These are phyloP conservation scores for Penicillium samsonianum DNA, from an alignment of 495 filamentous ascomycete species.

Conservation along the genomic window DNA sequence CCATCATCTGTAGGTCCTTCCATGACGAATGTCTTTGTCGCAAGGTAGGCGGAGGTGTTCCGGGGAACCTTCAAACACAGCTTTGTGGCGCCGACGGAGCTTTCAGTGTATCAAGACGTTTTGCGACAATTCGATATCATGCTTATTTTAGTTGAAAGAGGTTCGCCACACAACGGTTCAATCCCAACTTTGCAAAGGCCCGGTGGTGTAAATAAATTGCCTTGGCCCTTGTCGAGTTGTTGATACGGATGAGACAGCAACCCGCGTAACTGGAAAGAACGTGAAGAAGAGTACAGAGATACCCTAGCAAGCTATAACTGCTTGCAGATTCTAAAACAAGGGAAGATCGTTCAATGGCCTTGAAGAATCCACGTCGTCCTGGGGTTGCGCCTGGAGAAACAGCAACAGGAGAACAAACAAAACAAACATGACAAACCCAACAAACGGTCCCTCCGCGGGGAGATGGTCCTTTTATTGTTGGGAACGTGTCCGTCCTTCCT, in stretches of 20 bases:
- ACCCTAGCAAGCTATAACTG: background rate
- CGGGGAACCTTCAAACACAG: background rate
- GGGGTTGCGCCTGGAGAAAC: constrained; percentile 9
- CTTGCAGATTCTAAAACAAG: too few species aligned
- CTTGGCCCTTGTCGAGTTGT: background rate
- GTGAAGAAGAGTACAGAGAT: too few species aligned
- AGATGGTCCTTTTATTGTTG: constrained; percentile 4
- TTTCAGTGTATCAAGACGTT: background rate
- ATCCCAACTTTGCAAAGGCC: background rate
- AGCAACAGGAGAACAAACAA: background rate
- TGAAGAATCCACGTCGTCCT: constrained; percentile 5
- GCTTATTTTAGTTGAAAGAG: background rate
- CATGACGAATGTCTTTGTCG: constrained; percentile 29
- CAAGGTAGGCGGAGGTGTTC: background rate
- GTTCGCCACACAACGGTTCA: background rate
- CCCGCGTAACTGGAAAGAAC: background rate
- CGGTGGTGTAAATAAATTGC: constrained; percentile 7
- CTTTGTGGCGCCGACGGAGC: background rate
- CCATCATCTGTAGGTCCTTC: constrained; percentile 41
- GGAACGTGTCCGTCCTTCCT: constrained; percentile 7
- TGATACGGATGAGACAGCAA: background rate
- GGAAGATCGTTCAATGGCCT: background rate
- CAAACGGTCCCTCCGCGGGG: constrained; percentile 28
- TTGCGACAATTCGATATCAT: background rate
- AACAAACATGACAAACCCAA: constrained; percentile 33